Base-by-base conservation (phyloP, 768 basidiomycete genomes). In the Rhizopogon vinicolor region DNA sequence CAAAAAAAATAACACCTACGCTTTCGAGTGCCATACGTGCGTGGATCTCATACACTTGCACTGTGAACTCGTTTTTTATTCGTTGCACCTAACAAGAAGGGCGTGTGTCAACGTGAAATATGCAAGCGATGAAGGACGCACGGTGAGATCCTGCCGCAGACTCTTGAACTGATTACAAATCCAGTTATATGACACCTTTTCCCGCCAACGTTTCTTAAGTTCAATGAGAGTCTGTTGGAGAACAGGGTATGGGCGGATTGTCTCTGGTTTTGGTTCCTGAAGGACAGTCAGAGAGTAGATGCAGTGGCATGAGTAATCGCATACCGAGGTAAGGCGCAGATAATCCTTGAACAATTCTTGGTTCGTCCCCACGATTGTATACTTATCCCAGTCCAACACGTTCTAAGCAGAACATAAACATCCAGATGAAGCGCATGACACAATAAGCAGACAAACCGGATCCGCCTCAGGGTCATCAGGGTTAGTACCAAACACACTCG, bases 91-190 rank as follows among this genome's bases (percentile, higher is more conserved):
- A 44, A 22, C 43, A 37, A 53, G 40, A 44, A 28, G 62, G 51
- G 55, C 44, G 45, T 13, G 51, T 56, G 41, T 41, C 25, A 53
- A 33, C 53, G 56, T 56, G 61, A 51, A 48, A 54, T 37, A 18
- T 35, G 51, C 58, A 58, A 41, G 53, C 53, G 43, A 29, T 49
- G 54, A 44, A 55, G 33, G 44, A 82, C 91, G 75, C 74, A 96
- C 96, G 62, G 95, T 98, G 58, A 99, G 79, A 76, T 99, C 97
- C 71, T 98, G 97, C 41, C 97, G 85, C 56, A 99, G 75, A 68
- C 91, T 93, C 78, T 99, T 98, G 76, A 99, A 93, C 71, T 99
- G 97, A 65, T 90, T 97, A 68, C 96, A 94, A 66, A 98, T 92
- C 87, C 93, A 99, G 54, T 81, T 73, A 65, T 98, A 97, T 0